Base-by-base conservation (phyloP, 345 rosid genomes). In the Anacardium occidentale region DNA sequence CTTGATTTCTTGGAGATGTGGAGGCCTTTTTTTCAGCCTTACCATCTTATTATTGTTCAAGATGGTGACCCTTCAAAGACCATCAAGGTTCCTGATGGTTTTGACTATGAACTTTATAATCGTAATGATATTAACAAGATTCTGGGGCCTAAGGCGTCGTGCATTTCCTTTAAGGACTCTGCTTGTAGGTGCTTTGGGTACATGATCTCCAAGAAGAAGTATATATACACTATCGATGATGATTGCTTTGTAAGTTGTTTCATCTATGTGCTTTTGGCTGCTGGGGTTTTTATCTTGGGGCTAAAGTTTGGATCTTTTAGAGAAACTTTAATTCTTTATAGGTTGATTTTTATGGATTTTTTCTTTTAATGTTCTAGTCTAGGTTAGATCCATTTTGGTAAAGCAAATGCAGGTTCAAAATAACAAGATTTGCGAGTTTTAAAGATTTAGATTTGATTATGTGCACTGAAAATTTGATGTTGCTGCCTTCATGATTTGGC, bases 191-290 rank as follows among this genome's bases (percentile, higher is more conserved):
- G 97, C 88, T 94, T 94, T 75, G 98, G 98, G 5, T 94, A 89
- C 80, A 91, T 94, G 98, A 86, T 94, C 50, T 94, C 98, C 79
- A 94, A 90, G 88, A 94, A 94, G 91, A 94, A 94, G 86, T 94
- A 94, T 66, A 86, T 94, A 80, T 94, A 75, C 89, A 94, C 98
- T 79, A 92, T 94, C 50, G 98, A 94, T 73, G 98, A 94, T 55
- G 98, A 94, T 69, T 94, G 98, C 86, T 94, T 92, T 62, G 98
- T 94, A 79, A 89, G 97, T 83, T 10, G 6, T 21, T 26, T 56
- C 52, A 14, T 52, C 37, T 60, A 37, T 60, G 62, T 54, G 2
- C 63, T 60, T 62, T 54, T 64, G 20, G 5, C 65, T 66, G 71
- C 73, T 74, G 50, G 72, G 79, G 3, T 76, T 42, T 48, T 21